Evolutionary conservation across 768 basidiomycete species (phyloP).

Genomic region (Boletellus ananas): DNA sequence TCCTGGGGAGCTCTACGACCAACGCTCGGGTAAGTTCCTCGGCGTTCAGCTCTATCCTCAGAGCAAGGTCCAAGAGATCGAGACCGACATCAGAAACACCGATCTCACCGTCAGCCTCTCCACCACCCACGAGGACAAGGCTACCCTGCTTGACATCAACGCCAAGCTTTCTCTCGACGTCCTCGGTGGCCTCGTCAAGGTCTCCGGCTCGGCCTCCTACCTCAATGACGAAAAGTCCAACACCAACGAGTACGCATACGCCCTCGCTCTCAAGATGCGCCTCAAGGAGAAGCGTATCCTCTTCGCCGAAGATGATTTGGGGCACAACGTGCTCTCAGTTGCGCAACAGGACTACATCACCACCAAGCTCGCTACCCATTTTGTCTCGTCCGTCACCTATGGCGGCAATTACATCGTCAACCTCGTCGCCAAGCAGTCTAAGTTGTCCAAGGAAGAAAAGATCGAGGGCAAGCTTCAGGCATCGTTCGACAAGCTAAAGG

Average conservation of each 20-base stretch:
- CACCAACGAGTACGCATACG: background rate
- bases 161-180: background rate
- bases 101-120: background rate
- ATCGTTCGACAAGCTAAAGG: background rate
- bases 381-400: background rate
- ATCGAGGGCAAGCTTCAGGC: background rate
- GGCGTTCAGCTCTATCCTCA: too few species aligned
- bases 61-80: too few species aligned
- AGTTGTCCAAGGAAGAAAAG: background rate
- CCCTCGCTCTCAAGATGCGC: too few species aligned
- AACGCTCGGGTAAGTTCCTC: background rate
- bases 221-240: background rate
- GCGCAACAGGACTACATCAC: background rate
- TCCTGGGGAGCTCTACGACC: background rate
- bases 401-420: background rate
- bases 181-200: too few species aligned
- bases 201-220: too few species aligned
- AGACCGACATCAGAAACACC: background rate
- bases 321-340: background rate
- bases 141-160: background rate
- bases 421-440: background rate
- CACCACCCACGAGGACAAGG: background rate
- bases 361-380: background rate
- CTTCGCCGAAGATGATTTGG: too few species aligned
- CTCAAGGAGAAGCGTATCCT: too few species aligned